A percentile compares a stretch with the other conserved stretches of the same genome.
These are phyloP conservation scores for Ogataea wickerhamii DNA, from an alignment of 805 yeast genomes.

Conservation along the genomic window DNA sequence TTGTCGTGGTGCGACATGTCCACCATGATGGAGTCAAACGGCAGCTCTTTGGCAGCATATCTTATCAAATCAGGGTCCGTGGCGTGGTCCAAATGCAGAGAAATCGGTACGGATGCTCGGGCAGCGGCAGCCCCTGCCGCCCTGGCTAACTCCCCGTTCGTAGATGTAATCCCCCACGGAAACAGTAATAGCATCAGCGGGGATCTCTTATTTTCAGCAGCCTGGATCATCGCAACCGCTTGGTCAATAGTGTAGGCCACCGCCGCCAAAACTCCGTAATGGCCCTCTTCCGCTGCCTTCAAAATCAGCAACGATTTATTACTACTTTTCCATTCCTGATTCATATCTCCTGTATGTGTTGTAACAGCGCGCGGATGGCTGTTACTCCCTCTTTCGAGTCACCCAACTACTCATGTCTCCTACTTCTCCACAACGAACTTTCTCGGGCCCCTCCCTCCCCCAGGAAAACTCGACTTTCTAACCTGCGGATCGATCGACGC, in stretches of 20 bases:
- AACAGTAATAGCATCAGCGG: conserved; percentile 35
- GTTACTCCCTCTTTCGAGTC: no score
- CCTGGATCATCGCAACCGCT: conserved; percentile 33
- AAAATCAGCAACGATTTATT: conserved; percentile 31
- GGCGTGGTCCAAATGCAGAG: conserved; percentile 37
- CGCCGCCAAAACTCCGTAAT: conserved; percentile 34
- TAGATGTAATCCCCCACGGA: conserved; percentile 37
- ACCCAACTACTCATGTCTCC: no score
- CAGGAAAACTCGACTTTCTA: no score
- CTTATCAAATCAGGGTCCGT: conserved; percentile 30
- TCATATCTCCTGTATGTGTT: no score
- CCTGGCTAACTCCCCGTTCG: conserved; percentile 28
- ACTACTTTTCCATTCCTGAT: conserved; percentile 12
- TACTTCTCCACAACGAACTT: no score
- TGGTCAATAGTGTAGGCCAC: conserved; percentile 35
- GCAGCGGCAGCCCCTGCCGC: conserved; percentile 26
- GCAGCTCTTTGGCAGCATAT: conserved; percentile 30
- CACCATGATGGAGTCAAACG: conserved; percentile 39
- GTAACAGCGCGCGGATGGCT: no score
- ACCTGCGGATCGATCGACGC: no score
- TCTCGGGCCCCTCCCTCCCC: no score
- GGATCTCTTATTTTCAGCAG: conserved; percentile 33
- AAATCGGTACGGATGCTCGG: conserved; percentile 34
- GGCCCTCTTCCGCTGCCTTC: conserved; percentile 29
- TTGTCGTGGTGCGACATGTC: conserved; percentile 37